phyloP scores from a whole-genome alignment of 2,329 filamentous ascomycete genomes.

The Cladophialophora chaetospira region DNA sequence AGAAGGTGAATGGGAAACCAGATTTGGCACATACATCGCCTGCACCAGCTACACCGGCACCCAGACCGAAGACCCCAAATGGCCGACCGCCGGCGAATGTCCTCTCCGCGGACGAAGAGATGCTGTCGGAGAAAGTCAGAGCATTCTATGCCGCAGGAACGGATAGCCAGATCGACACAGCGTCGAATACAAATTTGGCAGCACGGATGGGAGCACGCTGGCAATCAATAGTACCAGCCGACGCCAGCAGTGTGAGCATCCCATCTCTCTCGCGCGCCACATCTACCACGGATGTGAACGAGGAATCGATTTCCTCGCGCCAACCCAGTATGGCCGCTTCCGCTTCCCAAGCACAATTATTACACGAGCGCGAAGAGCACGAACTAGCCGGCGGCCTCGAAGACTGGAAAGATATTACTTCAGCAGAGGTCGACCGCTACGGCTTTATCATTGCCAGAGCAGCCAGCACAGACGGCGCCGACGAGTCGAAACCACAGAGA shows the following conservation, averaged over 20 bases:
- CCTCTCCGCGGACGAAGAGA: conserved; percentile 65
- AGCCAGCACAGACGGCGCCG: conserved; percentile 29
- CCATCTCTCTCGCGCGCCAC: conserved; percentile 35
- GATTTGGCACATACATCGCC: conserved; percentile 25
- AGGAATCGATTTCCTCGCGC: conserved; percentile 16
- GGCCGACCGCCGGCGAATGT: conserved; percentile 49
- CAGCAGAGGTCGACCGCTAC: conserved; percentile 64
- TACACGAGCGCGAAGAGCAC: conserved; percentile 49
- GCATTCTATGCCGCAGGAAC: conserved; percentile 66
- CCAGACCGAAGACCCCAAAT: conserved; percentile 40
- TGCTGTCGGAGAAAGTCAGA: conserved; percentile 63
- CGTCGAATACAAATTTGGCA: conserved; percentile 39
- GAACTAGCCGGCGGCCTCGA: conserved; percentile 66
- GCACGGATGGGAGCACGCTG: conserved; percentile 44
- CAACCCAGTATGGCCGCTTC: conserved; percentile 19
- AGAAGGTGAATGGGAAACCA: conserved; percentile 23
- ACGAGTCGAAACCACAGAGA: conserved; percentile 39
- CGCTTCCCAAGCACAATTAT: conserved; percentile 13
- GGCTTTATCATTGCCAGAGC: conserved; percentile 57
- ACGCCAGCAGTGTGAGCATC: conserved; percentile 37
- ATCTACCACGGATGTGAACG: conserved; percentile 33
- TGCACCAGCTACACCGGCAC: background rate
- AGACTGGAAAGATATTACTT: conserved; percentile 64
- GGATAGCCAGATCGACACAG: conserved; percentile 53
- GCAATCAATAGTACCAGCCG: conserved; percentile 39